These are phyloP conservation scores for Wickerhamomyces bovis DNA, from an alignment of 805 yeast genomes.

Conservation along the genomic window DNA sequence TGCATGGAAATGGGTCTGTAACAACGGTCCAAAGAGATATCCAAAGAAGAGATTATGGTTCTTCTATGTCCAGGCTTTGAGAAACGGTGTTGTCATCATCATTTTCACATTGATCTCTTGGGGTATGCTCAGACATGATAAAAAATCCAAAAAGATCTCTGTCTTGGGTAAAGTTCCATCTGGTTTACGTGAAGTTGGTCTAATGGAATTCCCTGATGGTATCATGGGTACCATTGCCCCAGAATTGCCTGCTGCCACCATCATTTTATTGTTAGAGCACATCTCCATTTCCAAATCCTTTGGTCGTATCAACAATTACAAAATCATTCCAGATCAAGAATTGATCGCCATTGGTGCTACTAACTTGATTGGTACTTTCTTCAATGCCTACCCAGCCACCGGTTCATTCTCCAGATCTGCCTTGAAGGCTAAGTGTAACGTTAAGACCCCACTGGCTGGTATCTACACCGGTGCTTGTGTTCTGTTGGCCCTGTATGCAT, in stretches of 20 bases:
- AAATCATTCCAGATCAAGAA: conserved; percentile 89
- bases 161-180: conserved; percentile 76
- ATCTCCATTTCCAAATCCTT: conserved; percentile 91
- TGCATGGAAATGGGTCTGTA: conserved; percentile 60
- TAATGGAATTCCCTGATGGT: conserved; percentile 57
- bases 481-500: conserved; percentile 74
- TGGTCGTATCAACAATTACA: conserved; percentile 88
- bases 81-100: conserved; percentile 77
- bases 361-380: conserved; percentile 85
- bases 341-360: conserved; percentile 90
- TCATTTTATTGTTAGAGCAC: conserved; percentile 81
- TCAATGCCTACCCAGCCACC: conserved; percentile 91
- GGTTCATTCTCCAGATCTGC: conserved; percentile 96
- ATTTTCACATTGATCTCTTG: conserved; percentile 80
- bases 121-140: conserved; percentile 55
- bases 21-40: conserved; percentile 53
- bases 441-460: conserved; percentile 90
- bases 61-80: conserved; percentile 69
- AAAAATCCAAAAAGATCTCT: conserved; percentile 37
- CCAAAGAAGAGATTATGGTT: conserved; percentile 48
- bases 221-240: conserved; percentile 56
- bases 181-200: conserved; percentile 75
- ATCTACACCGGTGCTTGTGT: conserved; percentile 87
- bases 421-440: conserved; percentile 91
- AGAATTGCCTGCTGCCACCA: conserved; percentile 80